Evolutionary conservation across 139 green algal genomes (phyloP), one percentile per base, ranked within the genome.

Genomic region (Haematococcus lacustris): DNA sequence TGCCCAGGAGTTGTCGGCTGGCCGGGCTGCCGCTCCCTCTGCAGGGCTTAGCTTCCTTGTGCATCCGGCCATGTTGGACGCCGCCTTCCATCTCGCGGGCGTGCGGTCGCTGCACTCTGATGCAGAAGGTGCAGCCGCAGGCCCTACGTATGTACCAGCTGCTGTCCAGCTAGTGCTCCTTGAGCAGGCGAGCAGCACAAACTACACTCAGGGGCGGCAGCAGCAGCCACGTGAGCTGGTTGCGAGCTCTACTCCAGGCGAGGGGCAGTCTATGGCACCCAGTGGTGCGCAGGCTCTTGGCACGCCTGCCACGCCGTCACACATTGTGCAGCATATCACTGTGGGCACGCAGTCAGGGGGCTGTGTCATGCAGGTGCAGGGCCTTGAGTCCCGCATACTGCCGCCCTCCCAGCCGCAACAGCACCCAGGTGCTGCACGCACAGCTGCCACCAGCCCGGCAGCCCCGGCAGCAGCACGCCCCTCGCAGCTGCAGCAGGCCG

Each of bases 41-140:
- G 66, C 66, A 51, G 30, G 9, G 32, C 34, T 70, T 28, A 70
- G 7, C 33, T 74, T 66, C 73, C 33, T 68, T 1, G 43, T 72
- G 3, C 82, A 86, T 35, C 87, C 87, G 0, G 73, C 81, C 0
- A 39, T 70, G 7, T 80, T 87, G 39, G 87, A 89, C 76, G 78
- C 66, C 47, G 71, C 77, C 23, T 83, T 87, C 38, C 89, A 92
- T 76, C 74, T 92, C 17, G 89, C 81, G 0, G 88, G 87, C 21
- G 82, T 70, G 3, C 41, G 77, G 0, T 39, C 35, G 37, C 1
- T n/a, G 5, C n/a, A 39, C 21, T 4, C 6, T 39, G 66, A 23
- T 26, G 34, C 41, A 33, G 28, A 51, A 30, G n/a, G n/a, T 33
- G 65, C 9, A 6, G 65, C 3, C 65, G 39, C 40, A 28, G 13